Evolutionary conservation across 1,284 basidiomycete genomes (phyloP), one percentile per base, ranked within the genome.

Genomic region (Naganishia cerealis): DNA sequence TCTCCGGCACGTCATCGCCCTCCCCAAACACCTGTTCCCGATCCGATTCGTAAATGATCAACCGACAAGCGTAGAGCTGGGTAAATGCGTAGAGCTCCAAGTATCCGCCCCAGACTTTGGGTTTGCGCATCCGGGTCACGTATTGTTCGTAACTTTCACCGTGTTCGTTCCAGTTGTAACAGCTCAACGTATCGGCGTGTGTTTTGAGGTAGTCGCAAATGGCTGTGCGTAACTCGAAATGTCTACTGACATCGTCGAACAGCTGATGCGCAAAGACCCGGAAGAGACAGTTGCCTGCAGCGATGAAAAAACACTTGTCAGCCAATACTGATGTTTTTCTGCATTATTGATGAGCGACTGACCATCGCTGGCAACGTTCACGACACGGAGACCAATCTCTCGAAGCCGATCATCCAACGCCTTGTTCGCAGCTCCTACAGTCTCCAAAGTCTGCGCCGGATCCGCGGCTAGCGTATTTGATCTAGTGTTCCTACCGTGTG

Each of bases 121-220:
- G 53, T 63, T 63, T 63, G 9, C 61, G 61, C 61, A 63, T 63
- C 5, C 61, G 61, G 6, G 61, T 21, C 9, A 63, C 61, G 50
- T 63, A 63, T 63, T 63, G 61, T 39, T 63, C 61, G 61, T 63
- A 63, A 21, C 38, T 63, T 18, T 63, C 50, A 50, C 61, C 61
- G 48, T 54, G 52, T 29, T 63, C 61, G 36, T 63, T 63, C 61
- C 61, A 63, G 61, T 63, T 63, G 61, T 63, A 63, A 21, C 61
- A 63, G 61, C 61, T 63, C n/a, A 63, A 50, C 33, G 61, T 63
- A 15, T 63, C 61, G 38, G 61, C 48, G 26, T 63, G 61, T 15
- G 61, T 63, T 24, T 63, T 63, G 36, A 63, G 52, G 29, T 63
- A 63, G 50, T 63, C 52, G 38, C 61, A 63, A 15, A 63, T 63